Evolutionary conservation across 148 eudicot species (phyloP).

Genomic region (Chenopodium quinoa): DNA sequence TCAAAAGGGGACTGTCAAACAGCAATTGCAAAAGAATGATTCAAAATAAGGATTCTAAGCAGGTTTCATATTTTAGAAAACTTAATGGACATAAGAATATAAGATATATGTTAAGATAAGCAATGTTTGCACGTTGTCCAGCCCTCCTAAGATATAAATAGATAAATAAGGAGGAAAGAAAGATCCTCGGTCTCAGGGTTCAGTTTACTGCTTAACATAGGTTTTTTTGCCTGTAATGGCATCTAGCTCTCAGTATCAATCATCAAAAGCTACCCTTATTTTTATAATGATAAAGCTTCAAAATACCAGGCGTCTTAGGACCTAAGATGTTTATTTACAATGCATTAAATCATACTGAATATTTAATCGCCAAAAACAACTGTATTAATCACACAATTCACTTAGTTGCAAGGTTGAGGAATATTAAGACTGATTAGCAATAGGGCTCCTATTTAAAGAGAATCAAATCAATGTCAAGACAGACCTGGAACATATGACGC

Average conservation of each 20-base stretch:
- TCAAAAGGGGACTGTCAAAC: neutral
- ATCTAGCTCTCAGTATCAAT: neutral
- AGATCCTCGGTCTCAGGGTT: neutral
- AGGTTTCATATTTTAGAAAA: neutral
- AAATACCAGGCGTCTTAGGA: neutral
- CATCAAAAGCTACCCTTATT: neutral
- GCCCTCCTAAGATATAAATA: neutral
- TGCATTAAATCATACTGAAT: neutral
- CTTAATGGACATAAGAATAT: neutral
- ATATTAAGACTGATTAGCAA: no score
- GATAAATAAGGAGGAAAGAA: neutral
- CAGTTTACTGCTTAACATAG: neutral
- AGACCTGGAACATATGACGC: constrained; percentile 68
- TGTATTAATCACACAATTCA: neutral
- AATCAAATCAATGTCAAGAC: constrained; percentile 28
- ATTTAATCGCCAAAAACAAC: neutral
- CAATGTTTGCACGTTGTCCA: neutral
- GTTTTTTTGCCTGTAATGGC: neutral
- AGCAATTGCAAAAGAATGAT: neutral
- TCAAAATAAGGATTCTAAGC: neutral
- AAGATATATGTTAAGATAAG: neutral
- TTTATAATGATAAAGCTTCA: neutral
- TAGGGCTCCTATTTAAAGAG: neutral
- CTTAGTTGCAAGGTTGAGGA: no score
- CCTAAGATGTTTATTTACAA: neutral